A percentile compares a stretch with the other conserved stretches of the same genome.
These are phyloP conservation scores for Oryza nivara DNA, from an alignment of 176 grass and related monocot genomes.

Conservation along the genomic window DNA sequence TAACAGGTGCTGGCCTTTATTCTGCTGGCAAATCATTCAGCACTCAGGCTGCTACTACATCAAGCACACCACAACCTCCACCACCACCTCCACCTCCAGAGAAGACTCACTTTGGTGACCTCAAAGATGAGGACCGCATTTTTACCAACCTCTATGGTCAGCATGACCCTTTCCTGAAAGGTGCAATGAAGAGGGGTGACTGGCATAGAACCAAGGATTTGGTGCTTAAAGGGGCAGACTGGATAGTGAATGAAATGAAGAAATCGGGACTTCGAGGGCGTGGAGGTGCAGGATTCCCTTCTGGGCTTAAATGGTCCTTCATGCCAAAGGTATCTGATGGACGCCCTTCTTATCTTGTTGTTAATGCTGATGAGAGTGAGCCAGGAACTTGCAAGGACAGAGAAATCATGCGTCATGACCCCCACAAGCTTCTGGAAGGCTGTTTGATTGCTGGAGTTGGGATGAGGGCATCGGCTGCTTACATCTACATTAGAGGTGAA, in stretches of 20 bases:
- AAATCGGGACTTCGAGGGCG: slow-evolving; percentile 90
- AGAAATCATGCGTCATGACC: slow-evolving; percentile 96
- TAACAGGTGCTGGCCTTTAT: slow-evolving; percentile 36
- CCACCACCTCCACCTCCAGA: slow-evolving; percentile 79
- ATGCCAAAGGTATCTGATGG: slow-evolving; percentile 96
- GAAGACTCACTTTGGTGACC: slow-evolving; percentile 82
- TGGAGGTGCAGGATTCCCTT: slow-evolving; percentile 92
- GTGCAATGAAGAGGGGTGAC: slow-evolving; percentile 84
- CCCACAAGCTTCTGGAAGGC: slow-evolving; percentile 92
- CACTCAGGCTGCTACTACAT: slow-evolving; percentile 62
- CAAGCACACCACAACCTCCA: slow-evolving; percentile 70
- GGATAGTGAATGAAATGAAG: slow-evolving; percentile 95
- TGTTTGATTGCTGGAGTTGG: slow-evolving; percentile 92
- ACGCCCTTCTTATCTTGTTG: slow-evolving; percentile 85
- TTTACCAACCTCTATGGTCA: slow-evolving; percentile 87
- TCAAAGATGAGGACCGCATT: slow-evolving; percentile 84
- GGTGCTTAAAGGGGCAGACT: slow-evolving; percentile 81
- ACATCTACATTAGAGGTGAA: slow-evolving; percentile 95
- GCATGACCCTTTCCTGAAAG: slow-evolving; percentile 94
- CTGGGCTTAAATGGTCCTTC: slow-evolving; percentile 96
- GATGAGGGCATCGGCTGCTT: slow-evolving; percentile 90
- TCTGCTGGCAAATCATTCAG: slow-evolving; percentile 60
- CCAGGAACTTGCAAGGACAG: slow-evolving; percentile 96
- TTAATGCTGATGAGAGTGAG: slow-evolving; percentile 98
- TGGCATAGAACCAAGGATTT: slow-evolving; percentile 92